Evolutionary conservation across 371 early-diverging fungal genomes (phyloP), one percentile per base, ranked within the genome.

Genomic region (Parasitella parasitica): DNA sequence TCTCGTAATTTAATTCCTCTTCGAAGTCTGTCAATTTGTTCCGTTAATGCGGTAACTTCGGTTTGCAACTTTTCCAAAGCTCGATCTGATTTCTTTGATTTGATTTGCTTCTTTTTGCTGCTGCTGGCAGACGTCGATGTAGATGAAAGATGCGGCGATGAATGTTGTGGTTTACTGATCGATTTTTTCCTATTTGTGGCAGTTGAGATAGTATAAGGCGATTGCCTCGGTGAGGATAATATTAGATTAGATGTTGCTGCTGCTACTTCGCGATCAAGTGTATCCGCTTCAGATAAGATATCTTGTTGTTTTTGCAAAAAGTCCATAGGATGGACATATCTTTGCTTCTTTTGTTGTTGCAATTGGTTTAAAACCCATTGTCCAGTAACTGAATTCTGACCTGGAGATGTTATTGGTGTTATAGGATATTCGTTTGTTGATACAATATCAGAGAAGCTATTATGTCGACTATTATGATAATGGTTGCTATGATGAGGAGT

Each of bases 41-140:
- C 81, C 6, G 80, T 70, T 26, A 83, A 51, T 5, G 76, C 81
- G 3, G 80, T 67, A 1, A 83, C 75, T 39, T 83, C 78, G 0
- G 84, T 81, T 30, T 83, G 84, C 16, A 83, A 51, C 22, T 54
- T 69, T 53, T 83, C 84, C 6, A 83, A 38, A 6, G 80, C 81
- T 24, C 70, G 46, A 18, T 32, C 57, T 53, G 52, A 26, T 62
- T 38, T 49, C 20, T 34, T 59, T 37, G 43, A 28, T 13, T 36
- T 27, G 37, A 18, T 22, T 15, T 49, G n/a, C 51, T 26, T 41
- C 24, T 18, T 48, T 26, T 34, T 46, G 20, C 32, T 53, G 27
- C 54, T 34, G 27, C 58, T 54, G 3, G 53, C 46, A 7, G 51
- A 24, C 30, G 50, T 54, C 2, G 46, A 34, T 50, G 50, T 56